Evolutionary conservation across 176 grass and related monocot species (phyloP).

Genomic region (Puccinellia tenuiflora): DNA sequence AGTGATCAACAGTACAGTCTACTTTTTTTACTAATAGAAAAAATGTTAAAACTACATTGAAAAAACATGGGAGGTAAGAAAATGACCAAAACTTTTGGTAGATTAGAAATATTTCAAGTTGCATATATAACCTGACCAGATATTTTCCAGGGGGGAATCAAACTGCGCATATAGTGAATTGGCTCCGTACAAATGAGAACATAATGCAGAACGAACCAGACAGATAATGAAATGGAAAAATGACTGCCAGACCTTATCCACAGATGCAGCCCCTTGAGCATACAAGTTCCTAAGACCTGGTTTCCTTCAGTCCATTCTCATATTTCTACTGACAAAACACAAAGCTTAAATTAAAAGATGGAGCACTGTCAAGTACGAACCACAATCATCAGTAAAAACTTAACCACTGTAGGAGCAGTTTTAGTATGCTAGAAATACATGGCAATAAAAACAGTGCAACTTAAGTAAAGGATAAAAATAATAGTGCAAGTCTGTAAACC

Average conservation of each 20-base stretch:
- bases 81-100: not conserved
- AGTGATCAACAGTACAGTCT: not conserved
- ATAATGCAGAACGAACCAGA: not conserved
- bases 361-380: not conserved
- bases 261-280: conserved; percentile 71
- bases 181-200: not conserved
- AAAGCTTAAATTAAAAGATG: conserved; percentile 22
- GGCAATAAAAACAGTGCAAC: not conserved
- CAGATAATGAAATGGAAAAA: not conserved
- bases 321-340: conserved; percentile 60
- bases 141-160: not conserved
- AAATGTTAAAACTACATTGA: not conserved
- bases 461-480: not conserved
- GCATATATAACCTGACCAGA: not conserved
- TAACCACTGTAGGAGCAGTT: not conserved
- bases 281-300: conserved; percentile 60
- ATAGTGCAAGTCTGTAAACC: not conserved
- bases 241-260: conserved; percentile 54
- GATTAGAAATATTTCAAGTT: not conserved
- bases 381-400: not conserved
- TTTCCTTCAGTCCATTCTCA: conserved; percentile 82
- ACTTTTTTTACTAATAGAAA: not conserved
- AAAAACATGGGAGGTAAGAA: not conserved
- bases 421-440: not conserved
- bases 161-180: not conserved